phyloP scores from a whole-genome alignment of 2,329 filamentous ascomycete species.

The Xylariomycetidae sp. region DNA sequence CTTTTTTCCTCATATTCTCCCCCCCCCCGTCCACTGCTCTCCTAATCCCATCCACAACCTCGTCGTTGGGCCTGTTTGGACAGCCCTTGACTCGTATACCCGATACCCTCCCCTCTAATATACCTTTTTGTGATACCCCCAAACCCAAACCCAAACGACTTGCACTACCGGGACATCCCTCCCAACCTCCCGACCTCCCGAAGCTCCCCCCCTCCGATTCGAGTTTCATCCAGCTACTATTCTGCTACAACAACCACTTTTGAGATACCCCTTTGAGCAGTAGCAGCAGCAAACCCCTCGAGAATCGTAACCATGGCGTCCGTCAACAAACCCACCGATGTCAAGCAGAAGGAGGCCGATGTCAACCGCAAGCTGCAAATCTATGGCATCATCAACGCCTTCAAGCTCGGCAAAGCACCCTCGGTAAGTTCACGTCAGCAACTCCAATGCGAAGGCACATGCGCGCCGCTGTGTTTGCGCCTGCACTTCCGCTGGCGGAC shows the following conservation, averaged over 20 bases:
- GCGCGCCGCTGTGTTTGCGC: no score
- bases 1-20: slow-evolving; percentile 3
- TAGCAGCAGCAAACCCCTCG: no score
- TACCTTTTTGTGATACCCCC: slow-evolving; percentile 13
- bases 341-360: slow-evolving; percentile 73
- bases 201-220: no score
- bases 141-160: background rate
- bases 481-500: no score
- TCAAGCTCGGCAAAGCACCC: slow-evolving; percentile 82
- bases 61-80: slow-evolving; percentile 3
- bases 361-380: slow-evolving; percentile 92
- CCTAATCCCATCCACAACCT: background rate
- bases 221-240: no score
- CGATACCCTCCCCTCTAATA: slow-evolving; percentile 13
- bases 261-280: no score
- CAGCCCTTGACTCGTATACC: slow-evolving; percentile 7
- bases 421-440: slow-evolving; percentile 73
- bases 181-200: no score
- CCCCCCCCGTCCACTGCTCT: background rate
- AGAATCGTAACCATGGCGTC: slow-evolving; percentile 26
- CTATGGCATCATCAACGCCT: slow-evolving; percentile 83
- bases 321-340: slow-evolving; percentile 70
- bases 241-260: no score
- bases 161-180: no score
- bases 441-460: no score